phyloP scores from a whole-genome alignment of 2,329 filamentous ascomycete species.

The Fusarium aywerte region DNA sequence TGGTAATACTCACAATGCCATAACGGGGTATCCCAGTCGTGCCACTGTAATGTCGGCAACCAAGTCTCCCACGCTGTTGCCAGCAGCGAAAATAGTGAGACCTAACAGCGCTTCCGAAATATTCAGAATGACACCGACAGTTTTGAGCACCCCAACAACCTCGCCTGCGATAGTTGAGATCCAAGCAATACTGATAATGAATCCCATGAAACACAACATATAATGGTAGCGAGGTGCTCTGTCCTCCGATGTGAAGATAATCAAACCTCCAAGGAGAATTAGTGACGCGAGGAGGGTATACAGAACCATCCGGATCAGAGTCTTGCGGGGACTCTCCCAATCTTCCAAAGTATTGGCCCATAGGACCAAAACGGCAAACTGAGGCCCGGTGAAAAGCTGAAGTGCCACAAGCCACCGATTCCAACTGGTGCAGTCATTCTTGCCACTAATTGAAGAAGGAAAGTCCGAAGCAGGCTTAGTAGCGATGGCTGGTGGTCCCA shows the following conservation, averaged over 20 bases:
- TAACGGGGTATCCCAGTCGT: conserved; percentile 91
- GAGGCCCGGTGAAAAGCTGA: conserved; percentile 86
- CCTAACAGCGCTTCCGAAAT: conserved; percentile 96
- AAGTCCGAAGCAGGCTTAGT: conserved; percentile 50
- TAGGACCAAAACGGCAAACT: conserved; percentile 81
- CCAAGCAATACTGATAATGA: conserved; percentile 92
- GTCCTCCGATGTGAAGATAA: conserved; percentile 74
- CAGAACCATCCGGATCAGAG: conserved; percentile 67
- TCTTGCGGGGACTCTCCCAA: conserved; percentile 60
- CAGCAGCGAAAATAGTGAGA: conserved; percentile 94
- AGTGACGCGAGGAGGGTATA: conserved; percentile 76
- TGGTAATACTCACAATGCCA: conserved; percentile 74
- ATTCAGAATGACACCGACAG: conserved; percentile 87
- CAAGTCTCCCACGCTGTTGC: conserved; percentile 93
- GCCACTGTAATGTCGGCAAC: conserved; percentile 96
- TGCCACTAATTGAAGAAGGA: conserved; percentile 48
- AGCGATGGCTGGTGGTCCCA: conserved; percentile 41
- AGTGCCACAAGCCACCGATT: conserved; percentile 89
- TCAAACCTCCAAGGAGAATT: conserved; percentile 71
- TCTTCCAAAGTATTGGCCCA: conserved; percentile 76
- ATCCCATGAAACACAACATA: conserved; percentile 87
- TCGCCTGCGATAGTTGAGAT: conserved; percentile 96
- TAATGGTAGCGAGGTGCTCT: conserved; percentile 78
- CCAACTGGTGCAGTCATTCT: conserved; percentile 71
- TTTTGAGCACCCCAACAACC: conserved; percentile 94